Base-by-base conservation (phyloP, 1,139 yeast genomes). In the Hansenula sp. region DNA sequence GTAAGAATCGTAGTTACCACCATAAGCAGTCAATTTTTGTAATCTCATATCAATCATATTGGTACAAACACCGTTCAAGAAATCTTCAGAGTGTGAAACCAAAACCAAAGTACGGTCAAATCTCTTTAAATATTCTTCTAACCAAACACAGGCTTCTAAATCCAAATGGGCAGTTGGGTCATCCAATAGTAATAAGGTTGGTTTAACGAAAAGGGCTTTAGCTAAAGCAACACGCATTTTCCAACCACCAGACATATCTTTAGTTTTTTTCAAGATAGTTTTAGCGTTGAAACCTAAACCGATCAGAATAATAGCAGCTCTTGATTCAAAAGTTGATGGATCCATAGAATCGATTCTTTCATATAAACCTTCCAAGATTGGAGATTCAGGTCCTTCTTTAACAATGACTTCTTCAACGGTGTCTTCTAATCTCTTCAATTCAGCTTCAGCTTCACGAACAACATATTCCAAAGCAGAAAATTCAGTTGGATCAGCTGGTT, bases 91-190 rank as follows among this genome's bases (percentile, higher is more conserved):
- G 74, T 93, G 99, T 28, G 99, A 93, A 51, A 93, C 98, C 57
- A 93, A 77, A 43, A 93, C 93, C 69, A 94, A 79, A 52, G 90
- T 91, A 68, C 95, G 82, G 70, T 91, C 97, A 68, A 84, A 93
- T 67, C 91, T 78, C 77, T 90, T 91, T 64, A 93, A 79, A 71
- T 93, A 93, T 73, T 91, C 98, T 79, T 93, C 99, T 69, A 93
- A 79, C 99, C 99, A 93, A 63, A 94, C 99, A 84, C 98, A 93
- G 49, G 99, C 99, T 68, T 93, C 97, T 66, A 94, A 79, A 76
- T 93, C 99, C 79, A 93, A 87, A 72, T 93, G 99, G 51, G 99
- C 99, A 57, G 99, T 94, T 61, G 99, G 99, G 68, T 93, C 99
- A 75, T 93, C 99, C 66, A 88, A 77, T 58, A 88, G 74, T 60